Conservation (phyloP, 345 rosid genomes). For the Sonneratia caseolaris region DNA sequence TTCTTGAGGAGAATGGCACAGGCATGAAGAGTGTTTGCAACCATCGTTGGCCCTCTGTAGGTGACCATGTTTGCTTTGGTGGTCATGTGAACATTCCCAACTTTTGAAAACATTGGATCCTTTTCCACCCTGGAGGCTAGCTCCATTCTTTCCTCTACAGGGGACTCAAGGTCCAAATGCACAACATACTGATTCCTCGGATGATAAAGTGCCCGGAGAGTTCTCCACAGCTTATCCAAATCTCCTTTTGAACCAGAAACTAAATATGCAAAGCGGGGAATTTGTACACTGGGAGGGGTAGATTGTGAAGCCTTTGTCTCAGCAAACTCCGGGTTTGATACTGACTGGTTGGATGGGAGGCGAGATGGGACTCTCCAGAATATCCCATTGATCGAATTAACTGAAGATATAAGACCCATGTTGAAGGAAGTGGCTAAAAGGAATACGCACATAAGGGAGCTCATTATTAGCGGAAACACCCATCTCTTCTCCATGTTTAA, state of each 20-base stretch:
- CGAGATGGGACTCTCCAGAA: constrained; percentile 58
- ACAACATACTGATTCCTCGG: constrained; percentile 82
- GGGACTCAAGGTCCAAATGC: constrained; percentile 92
- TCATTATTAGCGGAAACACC: constrained; percentile 77
- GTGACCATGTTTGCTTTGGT: constrained; percentile 96
- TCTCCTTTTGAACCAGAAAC: constrained; percentile 96
- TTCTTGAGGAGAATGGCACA: constrained; percentile 84
- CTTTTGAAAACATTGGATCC: constrained; percentile 49
- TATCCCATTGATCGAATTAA: constrained; percentile 52
- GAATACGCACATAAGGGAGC: constrained; percentile 68
- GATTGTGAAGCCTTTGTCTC: constrained; percentile 43
- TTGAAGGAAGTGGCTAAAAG: constrained; percentile 75
- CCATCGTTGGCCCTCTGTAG: constrained; percentile 96
- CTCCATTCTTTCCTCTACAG: constrained; percentile 71
- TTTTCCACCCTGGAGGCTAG: constrained; percentile 60
- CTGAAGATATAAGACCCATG: constrained; percentile 70
- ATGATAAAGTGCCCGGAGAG: constrained; percentile 84
- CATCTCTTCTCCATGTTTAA: constrained; percentile 86
- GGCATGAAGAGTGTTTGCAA: constrained; percentile 96
- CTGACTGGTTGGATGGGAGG: constrained; percentile 28
- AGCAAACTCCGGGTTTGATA: constrained; percentile 29
- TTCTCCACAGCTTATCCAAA: constrained; percentile 87
- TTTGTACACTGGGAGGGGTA: constrained; percentile 27
- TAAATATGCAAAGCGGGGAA: constrained; percentile 88
- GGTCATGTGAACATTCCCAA: constrained; percentile 76